These are phyloP conservation scores for Aegilops bicornis DNA, from an alignment of 176 grass and related monocot species.

Conservation along the genomic window DNA sequence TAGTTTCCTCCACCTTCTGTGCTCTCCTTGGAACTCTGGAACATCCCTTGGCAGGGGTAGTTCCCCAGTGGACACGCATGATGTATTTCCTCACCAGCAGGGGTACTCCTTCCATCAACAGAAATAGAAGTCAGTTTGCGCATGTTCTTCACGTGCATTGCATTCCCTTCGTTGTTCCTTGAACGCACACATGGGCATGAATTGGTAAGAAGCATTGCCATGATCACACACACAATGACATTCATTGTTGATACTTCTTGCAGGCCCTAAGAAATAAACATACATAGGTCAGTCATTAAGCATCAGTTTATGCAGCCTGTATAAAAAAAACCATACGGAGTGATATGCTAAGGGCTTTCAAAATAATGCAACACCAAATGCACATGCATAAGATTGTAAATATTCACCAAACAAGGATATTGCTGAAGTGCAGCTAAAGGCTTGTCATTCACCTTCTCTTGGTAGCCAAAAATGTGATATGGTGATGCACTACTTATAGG, in stretches of 20 bases:
- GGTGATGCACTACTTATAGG: constrained; percentile 35
- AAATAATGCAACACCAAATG: not conserved
- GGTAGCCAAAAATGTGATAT: not conserved
- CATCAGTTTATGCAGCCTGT: not conserved
- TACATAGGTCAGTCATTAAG: not conserved
- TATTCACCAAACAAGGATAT: constrained; percentile 1
- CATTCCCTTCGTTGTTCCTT: not conserved
- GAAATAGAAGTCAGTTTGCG: constrained; percentile 21
- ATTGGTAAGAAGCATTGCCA: not conserved
- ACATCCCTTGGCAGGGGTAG: constrained; percentile 9
- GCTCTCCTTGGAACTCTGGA: not conserved
- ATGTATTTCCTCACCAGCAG: not conserved
- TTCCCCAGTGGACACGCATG: constrained; percentile 33
- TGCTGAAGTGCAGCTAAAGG: not conserved
- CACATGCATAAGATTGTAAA: not conserved
- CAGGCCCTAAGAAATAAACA: not conserved
- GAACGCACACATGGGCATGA: not conserved
- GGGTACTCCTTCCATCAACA: constrained; percentile 29
- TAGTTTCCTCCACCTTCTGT: not conserved
- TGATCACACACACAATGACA: not conserved
- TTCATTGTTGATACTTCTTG: not conserved
- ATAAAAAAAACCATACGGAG: not conserved
- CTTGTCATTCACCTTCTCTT: not conserved
- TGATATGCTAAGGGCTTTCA: not conserved
- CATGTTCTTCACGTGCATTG: not conserved